Percentiles rank a stretch among this genome's conserved stretches.
Evolutionary conservation across 2,329 filamentous ascomycete genomes (phyloP).

Genomic region (Cryphonectria naterciae): DNA sequence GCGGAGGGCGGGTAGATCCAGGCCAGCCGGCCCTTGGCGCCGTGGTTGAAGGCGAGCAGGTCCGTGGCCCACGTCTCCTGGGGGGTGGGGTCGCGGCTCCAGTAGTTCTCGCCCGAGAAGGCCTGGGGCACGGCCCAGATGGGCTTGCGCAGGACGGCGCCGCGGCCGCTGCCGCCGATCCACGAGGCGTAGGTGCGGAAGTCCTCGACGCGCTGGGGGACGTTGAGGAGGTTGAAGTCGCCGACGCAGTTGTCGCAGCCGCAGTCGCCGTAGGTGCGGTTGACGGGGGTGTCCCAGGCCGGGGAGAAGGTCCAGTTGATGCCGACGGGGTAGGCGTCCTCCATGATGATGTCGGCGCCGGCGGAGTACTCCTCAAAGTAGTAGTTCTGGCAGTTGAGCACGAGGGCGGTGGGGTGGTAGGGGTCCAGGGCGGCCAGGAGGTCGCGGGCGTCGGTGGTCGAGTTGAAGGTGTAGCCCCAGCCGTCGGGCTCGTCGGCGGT

Average conservation of each 20-base stretch:
- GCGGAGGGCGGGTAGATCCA: slow-evolving; percentile 51
- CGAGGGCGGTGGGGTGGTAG: slow-evolving; percentile 63
- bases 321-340: slow-evolving; percentile 63
- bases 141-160: slow-evolving; percentile 50
- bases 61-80: slow-evolving; percentile 51
- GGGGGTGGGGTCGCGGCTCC: slow-evolving; percentile 49
- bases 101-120: slow-evolving; percentile 53
- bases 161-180: slow-evolving; percentile 47
- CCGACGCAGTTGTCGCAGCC: slow-evolving; percentile 65
- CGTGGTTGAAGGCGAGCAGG: slow-evolving; percentile 49
- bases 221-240: slow-evolving; percentile 50
- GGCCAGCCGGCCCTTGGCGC: slow-evolving; percentile 47
- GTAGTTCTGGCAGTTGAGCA: slow-evolving; percentile 66
- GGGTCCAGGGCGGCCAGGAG: slow-evolving; percentile 56
- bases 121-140: slow-evolving; percentile 52
- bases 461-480: slow-evolving; percentile 56
- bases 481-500: slow-evolving; percentile 59
- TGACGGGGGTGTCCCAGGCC: slow-evolving; percentile 60
- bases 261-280: slow-evolving; percentile 63
- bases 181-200: slow-evolving; percentile 44
- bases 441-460: slow-evolving; percentile 46
- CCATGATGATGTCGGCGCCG: slow-evolving; percentile 63
- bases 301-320: slow-evolving; percentile 56
- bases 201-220: slow-evolving; percentile 47
- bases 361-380: slow-evolving; percentile 59